Base-by-base conservation (phyloP, 2,329 filamentous ascomycete genomes). In the Cladosporium sp. region DNA sequence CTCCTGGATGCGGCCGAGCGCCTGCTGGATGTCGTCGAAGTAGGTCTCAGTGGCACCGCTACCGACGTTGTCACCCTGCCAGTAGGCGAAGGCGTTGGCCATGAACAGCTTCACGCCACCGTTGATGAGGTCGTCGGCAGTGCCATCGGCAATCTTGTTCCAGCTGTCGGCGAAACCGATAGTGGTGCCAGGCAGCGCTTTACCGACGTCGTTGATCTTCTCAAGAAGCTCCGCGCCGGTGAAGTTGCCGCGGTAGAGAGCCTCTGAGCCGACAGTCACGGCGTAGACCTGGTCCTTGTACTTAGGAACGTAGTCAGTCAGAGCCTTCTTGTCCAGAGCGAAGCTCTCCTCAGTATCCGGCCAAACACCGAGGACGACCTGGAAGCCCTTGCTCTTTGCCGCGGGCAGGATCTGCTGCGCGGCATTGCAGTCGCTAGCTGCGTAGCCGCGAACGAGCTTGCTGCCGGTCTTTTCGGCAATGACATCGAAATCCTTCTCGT, bases 311-410 rank as follows among this genome's bases (percentile, higher is more conserved):
- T 83, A 80, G 66, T 72, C 78, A 62, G 82, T 79, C 64, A 90
- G 79, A 14, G 88, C 87, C 7, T 80, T 76, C 73, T 86, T 86
- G 76, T 91, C 89, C 57, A 81, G 78, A 28, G 83, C 74, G 78
- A 88, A 90, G 39, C 86, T 87, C 32, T 84, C 80, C n/a, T 87
- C 83, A 54, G 83, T 82, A 72, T 90, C 88, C 46, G 87, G 84
- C 89, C 89, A 91, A 73, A 91, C 85, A 67, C 88, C 89, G 48
- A 91, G 78, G n/a, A 91, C 80, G 67, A 91, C 88, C 78, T 89
- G 80, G 78, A 90, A 88, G 21, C 82, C 84, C 77, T 88, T 87
- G 54, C 76, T 75, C 79, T 88, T 86, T 1, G 89, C 89, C 39
- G 88, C 88, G 4, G 88, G 88, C 30, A 91, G 76, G 63, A 90